Base-by-base conservation (phyloP, 2,329 filamentous ascomycete genomes). In the Keithomyces neogunnii region DNA sequence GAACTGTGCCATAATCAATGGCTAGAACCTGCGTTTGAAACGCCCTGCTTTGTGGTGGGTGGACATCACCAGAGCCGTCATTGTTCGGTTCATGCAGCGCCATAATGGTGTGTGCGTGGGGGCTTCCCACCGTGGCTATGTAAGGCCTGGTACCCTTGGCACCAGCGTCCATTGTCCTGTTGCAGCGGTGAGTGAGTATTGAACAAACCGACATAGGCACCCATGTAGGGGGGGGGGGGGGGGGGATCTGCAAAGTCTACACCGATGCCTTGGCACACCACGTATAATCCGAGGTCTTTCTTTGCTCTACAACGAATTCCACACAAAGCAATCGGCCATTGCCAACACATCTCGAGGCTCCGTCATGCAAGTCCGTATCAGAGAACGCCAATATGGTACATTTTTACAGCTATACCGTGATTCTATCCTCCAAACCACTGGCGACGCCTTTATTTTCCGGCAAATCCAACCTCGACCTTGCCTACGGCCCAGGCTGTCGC, bases 401-500 rank as follows among this genome's bases (percentile, higher is more conserved):
- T 46, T 48, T 19, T 49, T 52, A 49, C 38, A 46, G 40, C 32
- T 53, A 46, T 50, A 31, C 38, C 47, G n/a, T 32, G 33, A 28
- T 26, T 40, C 40, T 11, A 13, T 26, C 31, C 11, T 28, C 42
- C 35, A 31, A 26, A 11, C 26, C 13, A 29, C 9, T 35, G 26
- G 7, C 11, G 45, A 9, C 38, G 19, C 10, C 31, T 54, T 63
- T 59, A 61, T 64, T 71, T 77, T 40, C 69, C 69, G 38, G 74
- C 70, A 69, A 96, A 95, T 66, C 87, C 90, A 45, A 91, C 80
- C 65, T 96, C 85, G 56, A 96, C 73, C 62, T 81, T 85, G 33
- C 89, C 86, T 53, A 96, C 67, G 3, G 83, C 72, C 84, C 87
- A 96, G 4, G 81, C 78, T 2, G 83, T 77, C 40, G 82, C 75